Evolutionary conservation across 768 basidiomycete species (phyloP), one percentile per base, ranked within the genome.

Genomic region (Kwoniella pini): DNA sequence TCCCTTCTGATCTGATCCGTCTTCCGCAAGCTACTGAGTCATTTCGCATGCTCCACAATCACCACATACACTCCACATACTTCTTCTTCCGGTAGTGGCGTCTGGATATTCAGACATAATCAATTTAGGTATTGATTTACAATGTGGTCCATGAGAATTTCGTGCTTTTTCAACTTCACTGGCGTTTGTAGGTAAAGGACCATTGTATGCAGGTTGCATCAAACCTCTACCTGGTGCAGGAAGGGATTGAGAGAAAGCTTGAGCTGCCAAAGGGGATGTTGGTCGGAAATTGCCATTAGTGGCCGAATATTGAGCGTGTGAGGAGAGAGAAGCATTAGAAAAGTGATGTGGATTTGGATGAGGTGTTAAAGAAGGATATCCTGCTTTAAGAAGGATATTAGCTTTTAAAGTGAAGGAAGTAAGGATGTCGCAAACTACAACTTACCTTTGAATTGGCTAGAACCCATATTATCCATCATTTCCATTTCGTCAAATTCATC

Each of bases 271-370:
- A 24, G 69, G 72, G 7, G 68, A 70, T 10, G 54, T 61, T 11
- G 68, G 36, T 19, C 62, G 58, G 28, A 50, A 40, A 21, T 54
- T 49, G 13, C 45, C 21, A 44, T 52, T 38, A 9, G 54, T 40
- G 5, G 43, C 11, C 12, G 22, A 30, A 30, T 53, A 15, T 15
- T 60, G 39, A n/a, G 38, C 19, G 28, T 53, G 58, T 12, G 58
- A 51, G 12, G 53, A 45, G 13, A 57, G 49, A 10, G 62, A 53
- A 12, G 51, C n/a, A 50, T 74, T 68, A n/a, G 72, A 67, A 50
- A 74, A 71, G 53, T 74, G 72, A 42, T 71, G 49, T 4, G 72
- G 68, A 53, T 74, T 74, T 21, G 67, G 56, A 42, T 71, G 69
- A 22, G 67, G 64, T 1, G 71, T 72, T n/a, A 72, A 58, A 2